phyloP scores from a whole-genome alignment of 2,329 filamentous ascomycete genomes.

The Alternaria solani region DNA sequence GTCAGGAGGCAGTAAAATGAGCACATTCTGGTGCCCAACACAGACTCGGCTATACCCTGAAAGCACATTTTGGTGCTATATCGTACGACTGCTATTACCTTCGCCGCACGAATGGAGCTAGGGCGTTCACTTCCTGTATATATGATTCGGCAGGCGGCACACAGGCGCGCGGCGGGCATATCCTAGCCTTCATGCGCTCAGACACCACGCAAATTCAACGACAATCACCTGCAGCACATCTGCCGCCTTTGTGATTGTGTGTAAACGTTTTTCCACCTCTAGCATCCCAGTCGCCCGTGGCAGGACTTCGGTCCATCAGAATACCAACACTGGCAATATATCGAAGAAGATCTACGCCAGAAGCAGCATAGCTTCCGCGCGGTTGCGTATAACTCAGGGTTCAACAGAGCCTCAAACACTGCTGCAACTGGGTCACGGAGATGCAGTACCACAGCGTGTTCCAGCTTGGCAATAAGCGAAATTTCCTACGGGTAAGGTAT shows the following conservation, averaged over 20 bases:
- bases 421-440: slow-evolving; percentile 19
- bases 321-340: slow-evolving; percentile 7
- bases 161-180: slow-evolving; percentile 21
- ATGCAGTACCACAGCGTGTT: slow-evolving; percentile 17
- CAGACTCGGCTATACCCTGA: slow-evolving; percentile 7
- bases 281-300: neutral
- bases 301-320: neutral
- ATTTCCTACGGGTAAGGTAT: slow-evolving; percentile 15
- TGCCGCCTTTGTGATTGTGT: neutral
- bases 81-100: slow-evolving; percentile 11
- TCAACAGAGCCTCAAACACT: slow-evolving; percentile 26
- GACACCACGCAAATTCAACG: slow-evolving; percentile 33
- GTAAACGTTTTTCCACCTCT: neutral
- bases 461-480: slow-evolving; percentile 23
- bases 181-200: slow-evolving; percentile 33
- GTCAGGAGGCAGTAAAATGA: slow-evolving; percentile 40
- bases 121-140: slow-evolving; percentile 30
- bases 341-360: slow-evolving; percentile 3
- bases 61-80: slow-evolving; percentile 22
- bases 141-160: slow-evolving; percentile 30
- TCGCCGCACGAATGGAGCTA: slow-evolving; percentile 19
- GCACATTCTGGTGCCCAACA: slow-evolving; percentile 20
- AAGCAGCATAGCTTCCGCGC: slow-evolving; percentile 10
- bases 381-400: slow-evolving; percentile 8
- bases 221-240: slow-evolving; percentile 11